Conservation (phyloP, 179 eudicot genomes). For the Heliamphora pulchella region DNA sequence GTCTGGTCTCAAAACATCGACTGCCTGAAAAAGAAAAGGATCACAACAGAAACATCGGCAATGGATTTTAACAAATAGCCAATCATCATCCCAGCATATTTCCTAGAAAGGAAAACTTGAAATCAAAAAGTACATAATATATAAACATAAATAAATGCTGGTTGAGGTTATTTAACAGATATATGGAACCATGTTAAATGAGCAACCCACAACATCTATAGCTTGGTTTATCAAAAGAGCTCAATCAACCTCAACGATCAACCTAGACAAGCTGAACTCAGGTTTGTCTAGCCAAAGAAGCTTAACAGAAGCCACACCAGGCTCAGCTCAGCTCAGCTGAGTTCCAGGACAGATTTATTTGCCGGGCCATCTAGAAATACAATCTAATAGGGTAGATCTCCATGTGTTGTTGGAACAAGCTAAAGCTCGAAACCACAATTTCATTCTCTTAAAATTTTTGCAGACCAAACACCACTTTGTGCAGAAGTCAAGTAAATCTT, state of each 20-base stretch:
- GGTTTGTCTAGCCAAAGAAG: not conserved
- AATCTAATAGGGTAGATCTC: not conserved
- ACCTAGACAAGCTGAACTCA: not conserved
- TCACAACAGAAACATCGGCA: slow-evolving; percentile 6
- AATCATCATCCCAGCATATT: not conserved
- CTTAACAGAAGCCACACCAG: too few species aligned
- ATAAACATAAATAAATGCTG: not conserved
- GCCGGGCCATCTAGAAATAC: not conserved
- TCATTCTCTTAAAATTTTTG: not conserved
- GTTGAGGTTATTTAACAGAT: not conserved
- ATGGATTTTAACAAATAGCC: slow-evolving; percentile 15
- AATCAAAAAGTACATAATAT: not conserved
- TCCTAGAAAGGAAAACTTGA: not conserved
- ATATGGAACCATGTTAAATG: not conserved
- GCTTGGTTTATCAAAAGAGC: not conserved
- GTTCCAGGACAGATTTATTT: not conserved
- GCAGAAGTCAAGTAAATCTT: not conserved
- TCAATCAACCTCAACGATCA: not conserved
- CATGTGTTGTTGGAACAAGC: not conserved
- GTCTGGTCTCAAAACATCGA: slow-evolving; percentile 69
- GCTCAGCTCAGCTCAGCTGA: not conserved
- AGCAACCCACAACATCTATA: not conserved
- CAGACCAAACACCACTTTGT: slow-evolving; percentile 4
- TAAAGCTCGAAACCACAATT: not conserved
- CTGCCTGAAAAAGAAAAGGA: slow-evolving; percentile 45